Conservation (phyloP, 2,329 filamentous ascomycete genomes). For the Diaporthe sp. region DNA sequence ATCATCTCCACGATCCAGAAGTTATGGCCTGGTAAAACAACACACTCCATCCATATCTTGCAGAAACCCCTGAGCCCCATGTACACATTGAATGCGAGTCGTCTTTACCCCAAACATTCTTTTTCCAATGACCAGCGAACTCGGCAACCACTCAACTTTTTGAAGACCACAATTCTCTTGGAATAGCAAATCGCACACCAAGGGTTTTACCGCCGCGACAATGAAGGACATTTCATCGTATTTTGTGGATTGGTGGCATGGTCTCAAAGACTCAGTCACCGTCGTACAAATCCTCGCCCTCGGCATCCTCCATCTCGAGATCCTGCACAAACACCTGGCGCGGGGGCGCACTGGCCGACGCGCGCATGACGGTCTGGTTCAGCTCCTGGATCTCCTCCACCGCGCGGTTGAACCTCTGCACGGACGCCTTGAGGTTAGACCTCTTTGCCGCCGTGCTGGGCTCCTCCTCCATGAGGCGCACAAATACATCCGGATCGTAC, state of each 20-base stretch:
- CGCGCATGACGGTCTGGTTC: slow-evolving; percentile 42
- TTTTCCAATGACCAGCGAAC: neutral
- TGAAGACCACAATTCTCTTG: neutral
- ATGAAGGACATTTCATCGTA: neutral
- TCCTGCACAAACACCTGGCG: slow-evolving; percentile 30
- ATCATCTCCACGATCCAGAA: neutral
- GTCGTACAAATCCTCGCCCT: slow-evolving; percentile 27
- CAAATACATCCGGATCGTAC: slow-evolving; percentile 43
- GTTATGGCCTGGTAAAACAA: neutral
- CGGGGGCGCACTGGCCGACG: slow-evolving; percentile 1
- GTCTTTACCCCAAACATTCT: neutral
- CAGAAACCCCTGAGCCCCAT: neutral
- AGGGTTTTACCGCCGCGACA: neutral
- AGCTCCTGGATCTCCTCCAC: slow-evolving; percentile 52
- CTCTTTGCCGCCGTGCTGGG: slow-evolving; percentile 47
- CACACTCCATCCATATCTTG: neutral
- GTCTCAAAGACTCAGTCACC: neutral
- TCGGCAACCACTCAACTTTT: neutral
- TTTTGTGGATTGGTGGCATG: no score
- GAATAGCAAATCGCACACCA: neutral
- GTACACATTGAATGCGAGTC: neutral
- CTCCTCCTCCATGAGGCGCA: slow-evolving; percentile 54
- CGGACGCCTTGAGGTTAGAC: slow-evolving; percentile 48
- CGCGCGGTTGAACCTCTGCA: slow-evolving; percentile 49
- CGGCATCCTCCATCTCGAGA: slow-evolving; percentile 23